Evolutionary conservation across 768 basidiomycete genomes (phyloP).

Genomic region (Gloeostereum incarnatum): DNA sequence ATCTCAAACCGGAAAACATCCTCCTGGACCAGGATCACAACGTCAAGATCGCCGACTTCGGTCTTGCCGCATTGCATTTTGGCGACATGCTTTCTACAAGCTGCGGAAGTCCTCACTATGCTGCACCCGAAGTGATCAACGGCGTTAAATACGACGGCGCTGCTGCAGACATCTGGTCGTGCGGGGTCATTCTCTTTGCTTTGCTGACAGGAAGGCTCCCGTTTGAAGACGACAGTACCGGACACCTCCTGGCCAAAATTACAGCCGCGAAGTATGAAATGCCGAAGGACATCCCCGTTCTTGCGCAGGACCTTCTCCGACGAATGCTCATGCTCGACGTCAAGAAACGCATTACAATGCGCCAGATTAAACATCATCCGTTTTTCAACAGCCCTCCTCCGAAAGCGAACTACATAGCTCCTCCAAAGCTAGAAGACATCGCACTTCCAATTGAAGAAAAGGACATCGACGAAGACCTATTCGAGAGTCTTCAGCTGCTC

Average conservation of each 20-base stretch:
- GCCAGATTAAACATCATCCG: slow-evolving; percentile 70
- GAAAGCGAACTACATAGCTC: slow-evolving; percentile 26
- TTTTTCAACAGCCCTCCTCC: slow-evolving; percentile 58
- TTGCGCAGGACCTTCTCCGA: slow-evolving; percentile 68
- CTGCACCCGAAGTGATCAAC: slow-evolving; percentile 84
- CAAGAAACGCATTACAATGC: slow-evolving; percentile 70
- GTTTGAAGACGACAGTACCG: slow-evolving; percentile 85
- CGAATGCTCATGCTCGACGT: slow-evolving; percentile 78
- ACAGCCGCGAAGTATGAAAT: slow-evolving; percentile 64
- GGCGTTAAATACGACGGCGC: slow-evolving; percentile 80
- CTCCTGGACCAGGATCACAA: slow-evolving; percentile 76
- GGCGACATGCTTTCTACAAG: slow-evolving; percentile 63
- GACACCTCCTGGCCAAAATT: slow-evolving; percentile 73
- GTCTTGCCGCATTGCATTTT: slow-evolving; percentile 93
- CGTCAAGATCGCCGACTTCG: slow-evolving; percentile 94
- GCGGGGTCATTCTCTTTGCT: slow-evolving; percentile 88
- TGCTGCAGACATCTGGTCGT: slow-evolving; percentile 94
- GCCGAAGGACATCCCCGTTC: slow-evolving; percentile 57
- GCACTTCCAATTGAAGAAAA: slow-evolving; percentile 56
- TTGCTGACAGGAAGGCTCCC: slow-evolving; percentile 84
- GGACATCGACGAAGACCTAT: slow-evolving; percentile 82
- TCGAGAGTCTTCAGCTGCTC: slow-evolving; percentile 84
- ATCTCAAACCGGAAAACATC: slow-evolving; percentile 97
- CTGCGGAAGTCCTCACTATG: slow-evolving; percentile 94
- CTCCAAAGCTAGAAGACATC: slow-evolving; percentile 59